Evolutionary conservation across 2,329 filamentous ascomycete species (phyloP).

Genomic region (Fusarium acutatum): DNA sequence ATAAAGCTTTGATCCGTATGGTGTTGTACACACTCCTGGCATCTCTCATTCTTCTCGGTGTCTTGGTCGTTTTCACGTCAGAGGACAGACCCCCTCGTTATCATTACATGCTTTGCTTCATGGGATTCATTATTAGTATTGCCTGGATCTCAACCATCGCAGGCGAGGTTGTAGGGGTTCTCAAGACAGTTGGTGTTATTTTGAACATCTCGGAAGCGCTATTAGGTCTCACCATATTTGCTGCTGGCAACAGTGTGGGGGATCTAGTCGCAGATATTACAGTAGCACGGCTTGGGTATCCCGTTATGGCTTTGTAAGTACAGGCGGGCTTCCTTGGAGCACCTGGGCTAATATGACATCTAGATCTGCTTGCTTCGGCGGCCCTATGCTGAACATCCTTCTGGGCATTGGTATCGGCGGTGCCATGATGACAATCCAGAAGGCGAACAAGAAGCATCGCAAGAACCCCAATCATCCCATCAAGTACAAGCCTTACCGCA

Average conservation of each 20-base stretch:
- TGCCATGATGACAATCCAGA: slow-evolving; percentile 82
- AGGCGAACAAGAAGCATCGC: slow-evolving; percentile 70
- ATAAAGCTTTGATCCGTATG: slow-evolving; percentile 62
- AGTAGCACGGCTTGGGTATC: slow-evolving; percentile 90
- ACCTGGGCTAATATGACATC: slow-evolving; percentile 2
- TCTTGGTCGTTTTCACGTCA: slow-evolving; percentile 75
- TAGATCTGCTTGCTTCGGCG: slow-evolving; percentile 93
- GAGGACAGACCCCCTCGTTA: slow-evolving; percentile 74
- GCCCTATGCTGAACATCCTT: slow-evolving; percentile 96
- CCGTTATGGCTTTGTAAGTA: slow-evolving; percentile 86
- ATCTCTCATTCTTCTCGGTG: slow-evolving; percentile 72
- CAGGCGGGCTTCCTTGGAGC: neutral
- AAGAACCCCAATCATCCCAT: slow-evolving; percentile 73
- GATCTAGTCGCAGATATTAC: slow-evolving; percentile 96
- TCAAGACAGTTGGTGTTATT: slow-evolving; percentile 93
- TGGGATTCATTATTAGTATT: slow-evolving; percentile 90
- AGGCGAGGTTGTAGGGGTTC: slow-evolving; percentile 91
- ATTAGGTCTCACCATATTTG: slow-evolving; percentile 93
- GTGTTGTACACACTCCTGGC: slow-evolving; percentile 71
- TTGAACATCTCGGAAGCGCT: slow-evolving; percentile 94
- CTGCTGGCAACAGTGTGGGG: slow-evolving; percentile 92
- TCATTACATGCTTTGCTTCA: slow-evolving; percentile 82
- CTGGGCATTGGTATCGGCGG: slow-evolving; percentile 93
- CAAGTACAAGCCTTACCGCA: slow-evolving; percentile 79
- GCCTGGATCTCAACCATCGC: slow-evolving; percentile 97